Evolutionary conservation across 2,329 filamentous ascomycete species (phyloP), one percentile per base, ranked within the genome.

Genomic region (Arthroderma sp.): DNA sequence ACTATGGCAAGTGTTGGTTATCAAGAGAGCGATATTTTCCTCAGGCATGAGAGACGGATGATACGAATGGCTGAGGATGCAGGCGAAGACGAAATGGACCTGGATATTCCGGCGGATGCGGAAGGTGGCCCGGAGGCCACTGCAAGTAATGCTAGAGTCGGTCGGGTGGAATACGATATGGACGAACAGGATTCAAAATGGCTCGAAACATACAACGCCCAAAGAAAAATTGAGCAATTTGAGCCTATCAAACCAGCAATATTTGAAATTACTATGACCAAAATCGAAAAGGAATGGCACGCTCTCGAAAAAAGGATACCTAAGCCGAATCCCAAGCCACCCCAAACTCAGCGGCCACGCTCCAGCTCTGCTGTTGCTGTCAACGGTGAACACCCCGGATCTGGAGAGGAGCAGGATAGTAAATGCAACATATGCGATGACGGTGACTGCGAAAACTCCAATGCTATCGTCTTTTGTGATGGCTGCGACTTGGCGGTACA

Each of bases 271-370:
- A 93, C 88, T 10, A 93, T 98, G 67, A 98, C 91, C 6, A 95
- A 95, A 63, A 95, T 98, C 48, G 91, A 98, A 63, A 95, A 95
- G 65, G 89, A 96, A 61, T 98, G 91, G 85, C 86, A 96, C 61
- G 84, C 85, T 4, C 70, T 98, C 5, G 91, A 98, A 63, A 95
- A 94, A 68, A 77, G 87, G 49, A 96, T 98, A 58, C 91, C 91
- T 0, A 98, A 98, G 61, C 86, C 88, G 9, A 94, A 94, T 57
- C 89, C 89, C 0, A 95, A 95, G 55, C 88, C 91, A 38, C 88
- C 89, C 9, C 89, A 95, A 65, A 95, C 87, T 3, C 88, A 95
- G 59, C 76, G 89, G 32, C 89, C 88, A 11, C 78, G 89, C 48
- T 95, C 89, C 37, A 94, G 88, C 62, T 94, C 87, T 45, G 89